Evolutionary conservation across 805 yeast genomes (phyloP), one percentile per base, ranked within the genome.

Genomic region (Peterozyma xylosa): DNA sequence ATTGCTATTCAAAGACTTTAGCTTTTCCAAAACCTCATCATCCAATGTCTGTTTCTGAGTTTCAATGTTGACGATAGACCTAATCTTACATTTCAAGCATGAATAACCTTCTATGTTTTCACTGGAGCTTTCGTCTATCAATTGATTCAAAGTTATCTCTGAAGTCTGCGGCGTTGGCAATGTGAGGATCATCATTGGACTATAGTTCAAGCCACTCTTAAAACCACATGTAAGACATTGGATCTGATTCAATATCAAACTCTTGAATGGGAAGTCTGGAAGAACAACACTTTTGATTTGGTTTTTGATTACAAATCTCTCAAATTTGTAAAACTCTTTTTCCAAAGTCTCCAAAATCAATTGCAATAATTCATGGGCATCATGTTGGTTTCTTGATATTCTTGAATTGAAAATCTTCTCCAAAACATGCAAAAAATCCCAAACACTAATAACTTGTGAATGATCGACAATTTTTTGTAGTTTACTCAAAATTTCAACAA

Each of bases 341-440:
- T 83, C 80, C 41, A 93, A 66, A 0, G 91, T 81, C 54, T 90
- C 96, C 17, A 91, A 64, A 16, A 90, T 71, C 42, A 87, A 63
- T 57, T 88, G 96, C 30, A 91, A 74, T 50, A 93, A 70, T 56
- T 91, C 99, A 54, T 93, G 97, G 0, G 98, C 96, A 64, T 91
- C 99, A 56, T 91, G 96, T 60, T 93, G 99, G 38, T 76, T 77
- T 33, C 84, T 67, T 2, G 95, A 81, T 27, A 93, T 81, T 50
- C 76, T 78, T 3, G 90, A 80, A 44, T 80, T 75, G 63, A 82
- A 85, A 13, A 85, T 80, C 9, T 60, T 61, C 55, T 91, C 98
- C 41, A 93, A 63, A 10, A 78, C 81, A 42, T 74, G 82, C 15
- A 91, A 64, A 40, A 90, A 74, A 1, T 86, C 82, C 90, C 95